Conservation (phyloP, 202 grass and related monocot genomes). For the Zoysia matrella region DNA sequence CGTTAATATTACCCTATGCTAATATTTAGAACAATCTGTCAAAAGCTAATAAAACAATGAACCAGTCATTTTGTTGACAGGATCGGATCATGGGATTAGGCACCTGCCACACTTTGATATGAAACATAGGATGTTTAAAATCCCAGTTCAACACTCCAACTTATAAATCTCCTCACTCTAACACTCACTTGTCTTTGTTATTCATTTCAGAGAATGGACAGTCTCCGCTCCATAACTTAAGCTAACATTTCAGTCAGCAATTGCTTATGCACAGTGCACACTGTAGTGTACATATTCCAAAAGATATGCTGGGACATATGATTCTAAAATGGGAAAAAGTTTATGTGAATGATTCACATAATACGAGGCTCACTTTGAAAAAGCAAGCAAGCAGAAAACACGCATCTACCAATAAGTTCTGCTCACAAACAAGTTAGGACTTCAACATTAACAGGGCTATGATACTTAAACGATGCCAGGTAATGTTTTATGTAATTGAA, state of each 20-base stretch:
- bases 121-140: slow-evolving; percentile 5
- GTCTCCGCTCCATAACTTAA: not conserved
- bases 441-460: not conserved
- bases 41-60: not conserved
- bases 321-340: not conserved
- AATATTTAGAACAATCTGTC: not conserved
- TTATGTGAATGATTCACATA: not conserved
- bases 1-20: not conserved
- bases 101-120: not conserved
- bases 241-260: not conserved
- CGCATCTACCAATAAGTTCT: not conserved
- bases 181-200: not conserved
- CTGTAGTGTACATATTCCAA: slow-evolving; percentile 1
- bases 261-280: not conserved
- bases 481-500: not conserved
- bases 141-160: not conserved
- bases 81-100: not conserved
- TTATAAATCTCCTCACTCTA: not conserved
- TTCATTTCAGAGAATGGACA: not conserved
- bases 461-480: not conserved
- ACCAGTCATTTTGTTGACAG: not conserved
- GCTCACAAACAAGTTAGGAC: not conserved
- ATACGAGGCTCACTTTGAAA: not conserved
- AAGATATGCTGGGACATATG: not conserved
- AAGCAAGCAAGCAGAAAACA: slow-evolving; percentile 2